Evolutionary conservation across 495 filamentous ascomycete species (phyloP).

Genomic region (Penicillium salamii): DNA sequence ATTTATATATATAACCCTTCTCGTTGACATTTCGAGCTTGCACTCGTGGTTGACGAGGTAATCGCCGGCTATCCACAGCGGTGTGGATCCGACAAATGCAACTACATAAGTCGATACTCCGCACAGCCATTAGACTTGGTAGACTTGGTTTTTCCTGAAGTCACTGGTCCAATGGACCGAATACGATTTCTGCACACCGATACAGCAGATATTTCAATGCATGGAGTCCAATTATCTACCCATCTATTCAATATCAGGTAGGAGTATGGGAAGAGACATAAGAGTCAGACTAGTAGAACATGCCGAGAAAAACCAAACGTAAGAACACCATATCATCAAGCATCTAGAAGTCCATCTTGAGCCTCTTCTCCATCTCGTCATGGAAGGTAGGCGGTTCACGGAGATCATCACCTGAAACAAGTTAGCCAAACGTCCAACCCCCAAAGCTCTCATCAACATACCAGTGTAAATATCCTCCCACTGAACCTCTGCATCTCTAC

Average conservation of each 20-base stretch:
- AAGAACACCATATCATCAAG: conserved; percentile 17
- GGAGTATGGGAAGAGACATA: conserved; percentile 6
- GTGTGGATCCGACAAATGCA: too few species aligned
- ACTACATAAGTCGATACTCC: too few species aligned
- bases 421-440: conserved; percentile 5
- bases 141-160: too few species aligned
- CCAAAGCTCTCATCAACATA: conserved; percentile 21
- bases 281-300: conserved; percentile 24
- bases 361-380: conserved; percentile 88
- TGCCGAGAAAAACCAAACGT: conserved; percentile 12
- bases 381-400: conserved; percentile 69
- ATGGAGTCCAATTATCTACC: conserved; percentile 12
- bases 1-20: neutral
- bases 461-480: conserved; percentile 90
- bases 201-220: neutral
- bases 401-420: conserved; percentile 55
- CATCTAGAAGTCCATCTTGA: conserved; percentile 67
- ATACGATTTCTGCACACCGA: too few species aligned
- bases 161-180: too few species aligned
- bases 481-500: conserved; percentile 67
- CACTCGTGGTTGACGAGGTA: too few species aligned
- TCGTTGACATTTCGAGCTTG: too few species aligned
- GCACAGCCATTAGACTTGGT: too few species aligned
- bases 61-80: too few species aligned
- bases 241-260: conserved; percentile 18